A percentile compares a stretch with the other conserved stretches of the same genome.
Conservation (phyloP, 495 filamentous ascomycete genomes). For the Trichocladium uniseriatum region DNA sequence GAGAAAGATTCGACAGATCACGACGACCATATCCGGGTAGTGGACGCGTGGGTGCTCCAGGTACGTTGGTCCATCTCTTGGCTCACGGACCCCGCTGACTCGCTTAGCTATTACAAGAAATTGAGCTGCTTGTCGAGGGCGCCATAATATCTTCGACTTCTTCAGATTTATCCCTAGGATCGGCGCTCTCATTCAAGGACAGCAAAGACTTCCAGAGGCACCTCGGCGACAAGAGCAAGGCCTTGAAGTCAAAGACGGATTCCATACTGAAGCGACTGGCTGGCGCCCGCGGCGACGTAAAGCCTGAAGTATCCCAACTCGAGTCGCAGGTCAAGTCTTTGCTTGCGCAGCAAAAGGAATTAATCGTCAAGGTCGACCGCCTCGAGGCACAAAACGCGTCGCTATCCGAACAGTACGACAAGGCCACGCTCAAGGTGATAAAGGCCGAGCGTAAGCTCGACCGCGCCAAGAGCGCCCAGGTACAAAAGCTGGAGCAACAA, state of each 20-base stretch:
- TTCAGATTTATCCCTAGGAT: constrained; percentile 53
- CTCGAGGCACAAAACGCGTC: constrained; percentile 71
- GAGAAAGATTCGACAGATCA: constrained; percentile 67
- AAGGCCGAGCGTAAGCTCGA: constrained; percentile 91
- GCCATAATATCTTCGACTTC: constrained; percentile 35
- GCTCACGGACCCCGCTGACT: constrained; percentile 19
- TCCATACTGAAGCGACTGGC: constrained; percentile 35
- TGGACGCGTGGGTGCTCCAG: constrained; percentile 89
- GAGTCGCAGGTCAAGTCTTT: constrained; percentile 64
- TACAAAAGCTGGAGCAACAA: constrained; percentile 88
- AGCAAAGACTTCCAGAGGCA: constrained; percentile 69
- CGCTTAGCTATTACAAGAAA: constrained; percentile 71
- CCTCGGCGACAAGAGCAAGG: constrained; percentile 48
- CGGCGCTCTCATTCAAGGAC: constrained; percentile 55
- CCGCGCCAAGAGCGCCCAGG: constrained; percentile 72
- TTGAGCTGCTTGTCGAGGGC: constrained; percentile 56
- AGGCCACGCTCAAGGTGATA: constrained; percentile 81
- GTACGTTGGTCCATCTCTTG: constrained; percentile 39
- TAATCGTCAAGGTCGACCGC: constrained; percentile 65
- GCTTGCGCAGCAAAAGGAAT: constrained; percentile 71
- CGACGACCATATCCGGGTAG: constrained; percentile 81
- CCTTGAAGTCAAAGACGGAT: constrained; percentile 36
- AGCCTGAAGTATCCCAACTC: constrained; percentile 59
- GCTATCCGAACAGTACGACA: constrained; percentile 71
- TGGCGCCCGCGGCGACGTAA: constrained; percentile 34